These are phyloP conservation scores for Cochlearia excelsa DNA, from an alignment of 345 rosid species.

Conservation along the genomic window DNA sequence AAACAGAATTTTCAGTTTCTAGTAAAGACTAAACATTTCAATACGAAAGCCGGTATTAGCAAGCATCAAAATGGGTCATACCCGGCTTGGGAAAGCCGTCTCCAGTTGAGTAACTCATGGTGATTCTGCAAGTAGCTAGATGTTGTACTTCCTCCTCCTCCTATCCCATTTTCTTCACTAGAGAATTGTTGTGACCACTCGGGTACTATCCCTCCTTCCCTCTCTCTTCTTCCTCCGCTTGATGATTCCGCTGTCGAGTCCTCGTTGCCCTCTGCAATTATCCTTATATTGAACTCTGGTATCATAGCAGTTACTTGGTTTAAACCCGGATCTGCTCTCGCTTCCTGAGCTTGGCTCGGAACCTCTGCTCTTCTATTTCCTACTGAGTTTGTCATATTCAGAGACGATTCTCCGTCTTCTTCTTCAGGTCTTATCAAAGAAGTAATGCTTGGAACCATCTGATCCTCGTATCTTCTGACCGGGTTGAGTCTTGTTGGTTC, in stretches of 20 bases:
- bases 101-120: slow-evolving; percentile 79
- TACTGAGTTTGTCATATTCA: slow-evolving; percentile 45
- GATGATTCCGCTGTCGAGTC: slow-evolving; percentile 95
- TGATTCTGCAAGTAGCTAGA: slow-evolving; percentile 84
- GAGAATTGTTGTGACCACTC: slow-evolving; percentile 89
- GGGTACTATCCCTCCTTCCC: slow-evolving; percentile 89
- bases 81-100: slow-evolving; percentile 90
- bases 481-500: slow-evolving; percentile 60
- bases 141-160: slow-evolving; percentile 47
- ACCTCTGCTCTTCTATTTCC: slow-evolving; percentile 85
- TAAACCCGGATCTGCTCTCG: slow-evolving; percentile 39
- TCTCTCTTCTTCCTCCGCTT: slow-evolving; percentile 67
- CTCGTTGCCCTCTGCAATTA: slow-evolving; percentile 53
- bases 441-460: slow-evolving; percentile 97
- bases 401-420: slow-evolving; percentile 65
- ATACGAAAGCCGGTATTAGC: no score
- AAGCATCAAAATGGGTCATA: slow-evolving; percentile 1
- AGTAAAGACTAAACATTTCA: no score
- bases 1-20: no score
- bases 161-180: slow-evolving; percentile 78
- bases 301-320: slow-evolving; percentile 43
- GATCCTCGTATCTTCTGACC: slow-evolving; percentile 70
- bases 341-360: slow-evolving; percentile 63
- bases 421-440: slow-evolving; percentile 64
- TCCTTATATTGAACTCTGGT: slow-evolving; percentile 43